Evolutionary conservation across 2,329 filamentous ascomycete genomes (phyloP), one percentile per base, ranked within the genome.

Genomic region (Dendrostoma leiphaemia): DNA sequence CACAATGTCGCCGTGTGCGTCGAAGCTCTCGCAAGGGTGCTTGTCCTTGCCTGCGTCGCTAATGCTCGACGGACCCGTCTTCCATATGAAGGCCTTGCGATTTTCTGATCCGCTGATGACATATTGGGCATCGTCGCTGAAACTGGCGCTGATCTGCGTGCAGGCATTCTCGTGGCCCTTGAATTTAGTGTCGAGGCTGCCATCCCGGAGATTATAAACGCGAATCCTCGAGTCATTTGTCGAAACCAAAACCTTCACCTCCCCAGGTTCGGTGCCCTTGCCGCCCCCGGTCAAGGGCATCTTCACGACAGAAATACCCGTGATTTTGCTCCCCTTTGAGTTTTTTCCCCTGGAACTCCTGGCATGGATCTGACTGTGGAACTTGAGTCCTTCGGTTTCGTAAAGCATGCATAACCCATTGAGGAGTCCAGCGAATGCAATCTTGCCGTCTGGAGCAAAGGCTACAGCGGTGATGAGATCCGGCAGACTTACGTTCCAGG

Each of bases 311-410:
- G 93, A 86, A 50, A 99, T 96, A 6, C 91, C 92, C 0, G 94
- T 97, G 62, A 99, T 96, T 68, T 99, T 99, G 74, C 91, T 96
- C 6, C 93, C 93, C 68, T 96, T 97, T 4, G 92, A 89, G 65
- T 97, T 97, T 66, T 91, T 92, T 3, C 94, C 93, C 56, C 92
- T 82, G 0, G 91, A 91, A 0, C 92, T 97, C 41, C 92, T 86
- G n/a, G 97, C 92, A 61, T 96, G 91, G 28, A 97, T 86, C 66
- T 97, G 91, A 1, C 88, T 88, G 61, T 90, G 83, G 50, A 87
- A 83, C 64, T 90, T 94, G 48, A 99, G 73, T 0, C 91, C 91
- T 63, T 97, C 91, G 0, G 94, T 99, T 53, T 96, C 90, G 69
- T 93, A 96, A 62, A 97, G 94, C 60, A 90, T 82, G 66, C 92